phyloP scores from a whole-genome alignment of 345 rosid species.

The Eucalyptus albens region DNA sequence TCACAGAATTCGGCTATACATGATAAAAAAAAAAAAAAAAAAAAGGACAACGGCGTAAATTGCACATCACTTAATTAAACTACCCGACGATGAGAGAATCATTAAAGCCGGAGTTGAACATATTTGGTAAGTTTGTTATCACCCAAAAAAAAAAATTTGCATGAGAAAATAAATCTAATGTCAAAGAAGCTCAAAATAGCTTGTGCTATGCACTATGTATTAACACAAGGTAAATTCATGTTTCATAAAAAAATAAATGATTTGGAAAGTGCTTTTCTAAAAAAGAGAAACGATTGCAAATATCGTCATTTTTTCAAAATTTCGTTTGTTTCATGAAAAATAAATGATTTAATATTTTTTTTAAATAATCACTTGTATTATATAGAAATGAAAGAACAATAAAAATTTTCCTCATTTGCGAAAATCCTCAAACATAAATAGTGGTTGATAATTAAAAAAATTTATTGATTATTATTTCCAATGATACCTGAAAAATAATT shows the following conservation, averaged over 20 bases:
- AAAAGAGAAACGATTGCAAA: too few relatives aligned
- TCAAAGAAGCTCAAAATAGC: not conserved
- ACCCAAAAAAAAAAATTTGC: not conserved
- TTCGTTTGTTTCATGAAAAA: not conserved
- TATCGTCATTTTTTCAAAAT: too few relatives aligned
- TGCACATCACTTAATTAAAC: not conserved
- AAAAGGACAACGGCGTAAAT: not conserved
- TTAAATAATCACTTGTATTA: too few relatives aligned
- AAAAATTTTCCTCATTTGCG: accelerated
- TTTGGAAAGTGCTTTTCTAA: too few relatives aligned
- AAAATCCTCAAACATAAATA: too few relatives aligned
- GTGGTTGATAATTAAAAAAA: too few relatives aligned
- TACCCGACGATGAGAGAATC: not conserved
- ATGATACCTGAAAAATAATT: accelerated
- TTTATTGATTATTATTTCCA: too few relatives aligned
- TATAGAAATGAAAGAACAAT: too few relatives aligned
- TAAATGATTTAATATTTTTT: not conserved
- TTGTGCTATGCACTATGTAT: not conserved
- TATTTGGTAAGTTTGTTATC: not conserved
- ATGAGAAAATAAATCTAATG: not conserved
- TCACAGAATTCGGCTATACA: accelerated
- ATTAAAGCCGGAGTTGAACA: not conserved
- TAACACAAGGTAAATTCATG: too few relatives aligned
- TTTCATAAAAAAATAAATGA: not conserved
- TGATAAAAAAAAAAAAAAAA: not conserved